Base-by-base conservation (phyloP, 768 basidiomycete genomes). In the Leccinellum luteum region DNA sequence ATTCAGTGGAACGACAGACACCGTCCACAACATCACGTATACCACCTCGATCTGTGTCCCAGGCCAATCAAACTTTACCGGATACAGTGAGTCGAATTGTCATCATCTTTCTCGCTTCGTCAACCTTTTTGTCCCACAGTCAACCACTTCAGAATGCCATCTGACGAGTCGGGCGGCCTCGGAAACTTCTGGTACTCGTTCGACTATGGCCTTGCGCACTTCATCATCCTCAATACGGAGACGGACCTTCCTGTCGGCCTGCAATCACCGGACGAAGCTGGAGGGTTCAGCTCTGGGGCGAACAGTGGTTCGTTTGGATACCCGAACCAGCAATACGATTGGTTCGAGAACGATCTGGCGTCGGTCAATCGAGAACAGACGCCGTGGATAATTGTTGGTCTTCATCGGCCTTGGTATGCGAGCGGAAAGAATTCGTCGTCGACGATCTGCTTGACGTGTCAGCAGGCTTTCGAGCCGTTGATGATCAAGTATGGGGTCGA, bases 121-220 rank as follows among this genome's bases (percentile, higher is more conserved):
- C 8, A 6, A 12, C 3, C 13, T 27, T 43, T 53, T 9, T 6
- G n/a, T 27, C 4, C 2, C 23, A 27, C 34, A 70, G 69, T 69
- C 27, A 69, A 65, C 23, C 69, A 71, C 41, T 70, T 63, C 52
- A 55, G 51, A 23, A 70, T 71, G 69, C 69, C 69, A 14, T 65
- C 67, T 7, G 59, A 60, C 0, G 67, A 60, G 38, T 69, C 69
- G 7, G 63, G 67, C 12, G 65, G 69, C 5, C 34, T 65, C 15
- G 55, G 69, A 7, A 71, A 70, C 35, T 67, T 71, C 30, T 71
- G 69, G 69, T 71, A 70, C 57, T 70, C 69, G 15, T 70, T 67
- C n/a, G 60, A 70, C 52, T 64, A 71, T 17, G 67, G 67, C 41
- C 65, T 71, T 17, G 69, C 65, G 12, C 69, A 70, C 49, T 70